Percentiles rank a stretch among this genome's conserved stretches.
Conservation (phyloP, 306 rosid genomes). For the Cucumis cinereus region DNA sequence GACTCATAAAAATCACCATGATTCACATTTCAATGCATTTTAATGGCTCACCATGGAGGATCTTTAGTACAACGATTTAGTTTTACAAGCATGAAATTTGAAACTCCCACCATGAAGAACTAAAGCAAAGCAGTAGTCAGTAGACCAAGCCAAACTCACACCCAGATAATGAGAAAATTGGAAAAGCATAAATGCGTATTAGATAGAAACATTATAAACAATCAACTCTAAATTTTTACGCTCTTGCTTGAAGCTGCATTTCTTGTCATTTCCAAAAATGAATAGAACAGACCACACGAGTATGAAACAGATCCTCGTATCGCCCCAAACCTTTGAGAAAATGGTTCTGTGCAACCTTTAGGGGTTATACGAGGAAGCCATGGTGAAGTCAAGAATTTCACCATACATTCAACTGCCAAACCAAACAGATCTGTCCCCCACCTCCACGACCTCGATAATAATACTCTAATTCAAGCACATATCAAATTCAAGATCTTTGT, state of each 20-base stretch:
- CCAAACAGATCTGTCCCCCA: background rate
- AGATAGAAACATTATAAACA: background rate
- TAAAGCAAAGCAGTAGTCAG: background rate
- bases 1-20: background rate
- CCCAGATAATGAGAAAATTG: background rate
- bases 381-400: background rate
- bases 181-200: background rate
- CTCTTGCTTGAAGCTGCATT: background rate
- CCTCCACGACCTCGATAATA: background rate
- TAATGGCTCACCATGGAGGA: background rate
- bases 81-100: background rate
- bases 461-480: background rate
- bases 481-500: background rate
- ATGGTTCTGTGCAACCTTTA: background rate
- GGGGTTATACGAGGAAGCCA: background rate
- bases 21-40: background rate
- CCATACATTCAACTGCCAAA: background rate
- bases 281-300: background rate
- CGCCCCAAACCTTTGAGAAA: background rate
- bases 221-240: background rate
- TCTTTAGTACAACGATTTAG: background rate
- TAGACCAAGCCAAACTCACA: background rate
- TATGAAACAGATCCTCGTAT: background rate
- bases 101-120: background rate
- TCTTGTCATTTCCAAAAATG: background rate